Conservation (phyloP, 768 basidiomycete genomes). For the Phylloporus scabripes region DNA sequence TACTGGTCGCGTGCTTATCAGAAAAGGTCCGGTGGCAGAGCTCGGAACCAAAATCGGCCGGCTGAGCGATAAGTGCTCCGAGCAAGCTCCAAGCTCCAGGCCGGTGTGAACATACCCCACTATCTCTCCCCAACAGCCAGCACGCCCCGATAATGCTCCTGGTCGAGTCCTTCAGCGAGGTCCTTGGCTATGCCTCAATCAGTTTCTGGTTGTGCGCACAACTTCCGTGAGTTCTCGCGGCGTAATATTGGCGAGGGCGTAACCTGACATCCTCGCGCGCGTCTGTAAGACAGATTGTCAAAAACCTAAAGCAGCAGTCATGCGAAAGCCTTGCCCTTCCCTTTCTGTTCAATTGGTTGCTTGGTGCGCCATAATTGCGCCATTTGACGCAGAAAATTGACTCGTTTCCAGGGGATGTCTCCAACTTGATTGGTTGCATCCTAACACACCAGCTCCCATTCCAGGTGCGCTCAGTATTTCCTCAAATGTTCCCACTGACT, state of each 20-base stretch:
- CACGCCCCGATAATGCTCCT: constrained; percentile 13
- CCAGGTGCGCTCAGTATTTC: constrained; percentile 53
- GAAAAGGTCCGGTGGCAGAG: background rate
- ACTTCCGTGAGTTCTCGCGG: constrained; percentile 62
- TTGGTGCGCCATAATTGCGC: constrained; percentile 50
- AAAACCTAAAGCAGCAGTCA: constrained; percentile 69
- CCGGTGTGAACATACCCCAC: constrained; percentile 8
- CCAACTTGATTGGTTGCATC: constrained; percentile 88
- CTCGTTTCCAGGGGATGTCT: constrained; percentile 66
- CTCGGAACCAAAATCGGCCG: no score
- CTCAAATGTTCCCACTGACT: constrained; percentile 3
- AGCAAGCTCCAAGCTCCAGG: no score
- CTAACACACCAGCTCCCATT: constrained; percentile 93
- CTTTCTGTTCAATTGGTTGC: constrained; percentile 89
- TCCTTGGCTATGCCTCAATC: constrained; percentile 68
- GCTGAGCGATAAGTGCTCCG: no score
- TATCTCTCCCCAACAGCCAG: background rate
- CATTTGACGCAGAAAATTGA: constrained; percentile 7
- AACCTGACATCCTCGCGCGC: constrained; percentile 5
- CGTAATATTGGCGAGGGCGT: background rate
- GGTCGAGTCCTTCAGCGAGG: constrained; percentile 44
- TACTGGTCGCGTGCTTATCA: background rate
- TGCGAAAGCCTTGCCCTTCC: constrained; percentile 90
- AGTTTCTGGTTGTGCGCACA: constrained; percentile 82
- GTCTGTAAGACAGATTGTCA: constrained; percentile 65